Percentiles rank a stretch among this genome's conserved stretches.
Conservation (phyloP, 768 basidiomycete species). For the Auricularia sp. region DNA sequence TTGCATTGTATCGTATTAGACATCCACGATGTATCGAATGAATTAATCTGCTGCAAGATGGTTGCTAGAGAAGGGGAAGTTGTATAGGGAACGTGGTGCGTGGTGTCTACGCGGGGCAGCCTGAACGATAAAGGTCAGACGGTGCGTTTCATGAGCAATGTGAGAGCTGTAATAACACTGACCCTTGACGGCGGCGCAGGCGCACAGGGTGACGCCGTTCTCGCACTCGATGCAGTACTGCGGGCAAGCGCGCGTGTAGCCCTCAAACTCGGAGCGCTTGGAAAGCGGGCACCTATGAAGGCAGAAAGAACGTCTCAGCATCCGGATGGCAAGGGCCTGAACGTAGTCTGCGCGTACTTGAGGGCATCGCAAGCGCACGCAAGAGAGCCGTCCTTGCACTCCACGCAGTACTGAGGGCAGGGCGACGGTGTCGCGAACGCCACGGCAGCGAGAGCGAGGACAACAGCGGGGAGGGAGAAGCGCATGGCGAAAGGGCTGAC, state of each 20-base stretch:
- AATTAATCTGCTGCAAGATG: not conserved
- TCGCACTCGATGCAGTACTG: not conserved
- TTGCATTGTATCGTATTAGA: too few relatives aligned
- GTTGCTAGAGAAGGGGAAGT: not conserved
- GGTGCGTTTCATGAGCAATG: too few relatives aligned
- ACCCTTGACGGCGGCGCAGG: not conserved
- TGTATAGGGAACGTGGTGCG: not conserved
- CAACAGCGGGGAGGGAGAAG: not conserved
- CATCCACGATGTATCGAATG: too few relatives aligned
- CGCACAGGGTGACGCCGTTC: not conserved
- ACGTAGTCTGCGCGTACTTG: not conserved
- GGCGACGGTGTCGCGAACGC: not conserved
- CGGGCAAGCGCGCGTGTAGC: not conserved
- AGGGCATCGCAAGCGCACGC: not conserved
- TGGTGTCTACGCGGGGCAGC: not conserved
- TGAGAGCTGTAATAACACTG: not conserved
- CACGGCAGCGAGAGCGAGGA: not conserved
- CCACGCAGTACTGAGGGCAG: not conserved
- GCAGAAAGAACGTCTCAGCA: not conserved
- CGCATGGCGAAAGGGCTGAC: too few relatives aligned
- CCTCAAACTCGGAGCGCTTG: not conserved
- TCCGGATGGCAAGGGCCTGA: too few relatives aligned
- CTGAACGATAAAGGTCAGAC: not conserved
- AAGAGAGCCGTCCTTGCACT: not conserved
- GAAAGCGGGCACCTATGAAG: not conserved